Evolutionary conservation across 2,329 filamentous ascomycete species (phyloP).

Genomic region (Tolypocladium tundrense): DNA sequence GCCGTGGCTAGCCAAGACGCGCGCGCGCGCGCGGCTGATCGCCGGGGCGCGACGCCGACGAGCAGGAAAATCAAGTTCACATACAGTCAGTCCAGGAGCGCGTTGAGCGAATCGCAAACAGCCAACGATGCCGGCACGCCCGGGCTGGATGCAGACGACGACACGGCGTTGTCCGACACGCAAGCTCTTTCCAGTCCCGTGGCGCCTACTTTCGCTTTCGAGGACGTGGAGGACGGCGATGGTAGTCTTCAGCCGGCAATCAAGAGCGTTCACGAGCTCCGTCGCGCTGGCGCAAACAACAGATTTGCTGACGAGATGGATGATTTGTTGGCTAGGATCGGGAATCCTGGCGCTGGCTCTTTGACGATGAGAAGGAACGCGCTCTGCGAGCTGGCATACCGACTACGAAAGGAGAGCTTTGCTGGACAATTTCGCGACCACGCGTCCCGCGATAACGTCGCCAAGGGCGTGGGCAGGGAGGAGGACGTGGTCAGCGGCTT

Average conservation of each 20-base stretch:
- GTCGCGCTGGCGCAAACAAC: constrained; percentile 56
- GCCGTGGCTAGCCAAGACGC: constrained; percentile 3
- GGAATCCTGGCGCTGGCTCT: constrained; percentile 32
- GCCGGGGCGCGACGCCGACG: constrained; percentile 14
- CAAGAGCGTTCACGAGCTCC: constrained; percentile 54
- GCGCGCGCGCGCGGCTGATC: constrained; percentile 13
- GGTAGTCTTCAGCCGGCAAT: constrained; percentile 39
- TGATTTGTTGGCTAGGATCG: constrained; percentile 52
- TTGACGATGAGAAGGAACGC: constrained; percentile 46
- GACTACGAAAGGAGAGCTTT: constrained; percentile 52
- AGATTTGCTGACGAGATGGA: constrained; percentile 57
- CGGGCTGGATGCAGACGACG: constrained; percentile 4
- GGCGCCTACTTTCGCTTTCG: constrained; percentile 13
- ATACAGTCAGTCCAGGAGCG: constrained; percentile 23
- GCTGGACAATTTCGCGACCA: constrained; percentile 63
- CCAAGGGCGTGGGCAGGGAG: constrained; percentile 49
- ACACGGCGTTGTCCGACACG: constrained; percentile 12
- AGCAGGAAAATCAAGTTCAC: constrained; percentile 23
- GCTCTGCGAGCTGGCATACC: constrained; percentile 48
- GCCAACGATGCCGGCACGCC: constrained; percentile 11
- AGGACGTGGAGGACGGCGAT: constrained; percentile 23
- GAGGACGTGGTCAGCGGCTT: constrained; percentile 53
- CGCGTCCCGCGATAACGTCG: constrained; percentile 58
- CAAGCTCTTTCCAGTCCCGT: constrained; percentile 11
- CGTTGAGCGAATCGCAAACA: constrained; percentile 15